A percentile compares a stretch with the other conserved stretches of the same genome.
phyloP scores from a whole-genome alignment of 805 yeast genomes.

The Diddensiella caesifluorescens region DNA sequence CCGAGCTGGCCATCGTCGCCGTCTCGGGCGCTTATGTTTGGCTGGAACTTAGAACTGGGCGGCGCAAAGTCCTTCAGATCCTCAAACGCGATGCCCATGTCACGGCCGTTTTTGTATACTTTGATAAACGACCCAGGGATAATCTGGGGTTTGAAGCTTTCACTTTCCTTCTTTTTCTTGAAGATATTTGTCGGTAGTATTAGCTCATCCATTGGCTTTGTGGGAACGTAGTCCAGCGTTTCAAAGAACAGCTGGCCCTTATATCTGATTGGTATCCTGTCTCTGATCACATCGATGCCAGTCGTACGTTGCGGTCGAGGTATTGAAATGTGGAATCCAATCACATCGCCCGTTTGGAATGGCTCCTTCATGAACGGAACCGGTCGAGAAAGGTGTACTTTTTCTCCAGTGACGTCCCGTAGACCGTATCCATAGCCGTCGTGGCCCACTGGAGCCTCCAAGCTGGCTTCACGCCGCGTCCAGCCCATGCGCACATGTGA shows the following conservation, averaged over 20 bases:
- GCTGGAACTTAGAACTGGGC: conserved; percentile 51
- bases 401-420: conserved; percentile 71
- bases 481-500: conserved; percentile 78
- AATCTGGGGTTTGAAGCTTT: conserved; percentile 26
- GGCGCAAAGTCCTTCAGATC: conserved; percentile 73
- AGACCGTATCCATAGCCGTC: conserved; percentile 93
- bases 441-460: conserved; percentile 94
- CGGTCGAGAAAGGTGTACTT: conserved; percentile 70
- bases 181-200: conserved; percentile 35
- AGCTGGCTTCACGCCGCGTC: conserved; percentile 76
- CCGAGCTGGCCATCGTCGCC: conserved; percentile 81
- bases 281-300: conserved; percentile 53
- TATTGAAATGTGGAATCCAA: conserved; percentile 70
- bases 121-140: conserved; percentile 48
- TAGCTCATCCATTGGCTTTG: conserved; percentile 67
- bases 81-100: conserved; percentile 59
- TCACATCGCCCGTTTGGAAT: conserved; percentile 68
- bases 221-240: conserved; percentile 69
- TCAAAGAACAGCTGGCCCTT: conserved; percentile 76
- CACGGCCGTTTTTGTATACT: conserved; percentile 73
- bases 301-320: conserved; percentile 39
- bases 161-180: conserved; percentile 22
- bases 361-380: conserved; percentile 49
- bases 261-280: conserved; percentile 81
- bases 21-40: conserved; percentile 21